Conservation (phyloP, 345 rosid genomes). For the Rhodamnia rubescens region DNA sequence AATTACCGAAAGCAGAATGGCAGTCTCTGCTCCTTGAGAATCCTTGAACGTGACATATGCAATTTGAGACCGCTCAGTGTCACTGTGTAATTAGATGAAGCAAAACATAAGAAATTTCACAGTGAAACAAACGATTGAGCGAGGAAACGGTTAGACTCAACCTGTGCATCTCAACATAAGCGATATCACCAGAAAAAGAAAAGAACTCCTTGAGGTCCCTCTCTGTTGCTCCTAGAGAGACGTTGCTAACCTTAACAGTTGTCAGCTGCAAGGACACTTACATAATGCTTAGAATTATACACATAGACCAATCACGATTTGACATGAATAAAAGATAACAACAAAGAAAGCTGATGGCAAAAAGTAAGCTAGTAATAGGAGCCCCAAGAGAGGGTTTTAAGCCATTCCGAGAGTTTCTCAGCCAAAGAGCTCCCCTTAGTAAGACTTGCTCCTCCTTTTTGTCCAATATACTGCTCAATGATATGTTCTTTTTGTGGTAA, state of each 20-base stretch:
- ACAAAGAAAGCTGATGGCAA: neutral
- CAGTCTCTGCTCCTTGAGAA: slow-evolving; percentile 53
- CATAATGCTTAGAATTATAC: neutral
- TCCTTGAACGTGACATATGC: slow-evolving; percentile 58
- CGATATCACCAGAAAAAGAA: slow-evolving; percentile 75
- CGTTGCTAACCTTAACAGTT: slow-evolving; percentile 50
- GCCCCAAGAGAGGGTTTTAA: neutral
- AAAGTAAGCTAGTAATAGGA: neutral
- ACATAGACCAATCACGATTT: neutral
- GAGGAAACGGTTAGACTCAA: slow-evolving; percentile 3
- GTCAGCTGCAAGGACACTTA: slow-evolving; percentile 25
- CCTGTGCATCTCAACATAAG: slow-evolving; percentile 64
- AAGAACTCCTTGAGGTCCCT: slow-evolving; percentile 69
- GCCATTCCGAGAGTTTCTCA: neutral
- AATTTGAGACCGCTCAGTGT: slow-evolving; percentile 40
- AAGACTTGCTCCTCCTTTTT: neutral
- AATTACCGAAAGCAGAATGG: slow-evolving; percentile 37
- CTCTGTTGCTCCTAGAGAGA: slow-evolving; percentile 65
- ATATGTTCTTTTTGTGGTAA: neutral
- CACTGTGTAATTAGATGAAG: slow-evolving; percentile 29
- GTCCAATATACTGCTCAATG: neutral
- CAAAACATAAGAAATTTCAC: neutral
- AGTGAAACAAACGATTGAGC: neutral
- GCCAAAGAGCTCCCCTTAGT: neutral
- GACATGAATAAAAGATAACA: neutral